Conservation (phyloP, 106 monocot genomes). For the Xerophyta viscosa region DNA sequence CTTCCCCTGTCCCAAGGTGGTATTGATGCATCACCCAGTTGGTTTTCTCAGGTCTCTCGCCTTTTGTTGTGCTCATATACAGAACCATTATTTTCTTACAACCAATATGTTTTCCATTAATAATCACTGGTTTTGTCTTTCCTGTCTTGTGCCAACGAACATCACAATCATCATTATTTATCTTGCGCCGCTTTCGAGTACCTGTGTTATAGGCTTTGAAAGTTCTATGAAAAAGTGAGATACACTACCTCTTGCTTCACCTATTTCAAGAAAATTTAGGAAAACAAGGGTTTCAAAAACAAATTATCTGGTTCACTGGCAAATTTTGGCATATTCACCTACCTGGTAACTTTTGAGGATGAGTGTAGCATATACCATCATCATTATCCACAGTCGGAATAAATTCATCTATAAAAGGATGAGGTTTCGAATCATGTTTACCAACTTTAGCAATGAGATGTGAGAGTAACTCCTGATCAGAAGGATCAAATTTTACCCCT, state of each 20-base stretch:
- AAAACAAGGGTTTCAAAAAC: too few relatives aligned
- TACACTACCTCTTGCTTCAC: conserved; percentile 88
- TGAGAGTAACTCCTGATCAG: conserved; percentile 78
- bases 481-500: conserved; percentile 98
- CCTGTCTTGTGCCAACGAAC: conserved; percentile 99
- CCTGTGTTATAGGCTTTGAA: conserved; percentile 95
- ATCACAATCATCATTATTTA: conserved; percentile 57
- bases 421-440: conserved; percentile 34
- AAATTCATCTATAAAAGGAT: conserved; percentile 93
- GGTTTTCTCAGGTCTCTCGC: conserved; percentile 77
- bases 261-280: conserved; percentile 18
- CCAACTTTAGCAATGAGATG: conserved; percentile 88
- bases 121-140: conserved; percentile 83
- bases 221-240: conserved; percentile 92
- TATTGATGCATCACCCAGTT: conserved; percentile 99
- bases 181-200: conserved; percentile 85
- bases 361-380: conserved; percentile 93
- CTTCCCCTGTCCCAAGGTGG: conserved; percentile 77
- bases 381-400: conserved; percentile 83
- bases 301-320: too few relatives aligned
- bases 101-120: conserved; percentile 73
- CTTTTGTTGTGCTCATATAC: conserved; percentile 56
- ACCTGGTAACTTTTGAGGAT: conserved; percentile 90
- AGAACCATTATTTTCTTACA: conserved; percentile 99
- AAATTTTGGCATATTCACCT: too few relatives aligned